These are phyloP conservation scores for Fusarium pilosicola DNA, from an alignment of 2,329 filamentous ascomycete species.

Conservation along the genomic window DNA sequence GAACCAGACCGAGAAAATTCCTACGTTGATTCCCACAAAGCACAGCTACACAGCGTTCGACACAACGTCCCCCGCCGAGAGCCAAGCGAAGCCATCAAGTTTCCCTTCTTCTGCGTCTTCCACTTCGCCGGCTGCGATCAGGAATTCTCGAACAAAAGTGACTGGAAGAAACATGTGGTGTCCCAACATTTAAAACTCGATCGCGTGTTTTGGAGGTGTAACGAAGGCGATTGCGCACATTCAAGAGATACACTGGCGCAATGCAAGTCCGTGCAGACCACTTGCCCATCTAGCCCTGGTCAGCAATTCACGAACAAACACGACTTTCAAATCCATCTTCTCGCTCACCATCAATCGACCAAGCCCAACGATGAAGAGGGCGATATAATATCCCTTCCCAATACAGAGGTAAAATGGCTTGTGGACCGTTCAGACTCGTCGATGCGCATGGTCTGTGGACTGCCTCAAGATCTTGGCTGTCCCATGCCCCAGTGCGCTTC, in stretches of 20 bases:
- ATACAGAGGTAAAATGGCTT: rapidly evolving
- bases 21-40: rapidly evolving
- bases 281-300: no score
- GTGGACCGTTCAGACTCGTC: rapidly evolving
- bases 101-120: neutral
- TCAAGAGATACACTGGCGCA: no score
- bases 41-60: rapidly evolving
- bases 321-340: no score
- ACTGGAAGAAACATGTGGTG: rapidly evolving
- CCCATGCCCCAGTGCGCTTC: neutral
- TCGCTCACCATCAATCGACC: no score
- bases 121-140: neutral
- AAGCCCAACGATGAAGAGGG: no score
- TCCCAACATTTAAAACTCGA: rapidly evolving
- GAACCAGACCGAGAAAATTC: no score
- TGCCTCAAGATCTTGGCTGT: rapidly evolving
- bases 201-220: rapidly evolving
- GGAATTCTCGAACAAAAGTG: rapidly evolving
- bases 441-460: rapidly evolving
- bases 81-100: no score
- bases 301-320: no score
- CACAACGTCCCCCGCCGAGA: neutral
- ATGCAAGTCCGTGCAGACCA: no score
- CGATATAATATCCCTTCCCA: neutral
- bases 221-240: no score